Percentiles rank a stretch among this genome's conserved stretches.
These are phyloP conservation scores for Blastobotrys proliferans DNA, from an alignment of 1,139 yeast genomes.

Conservation along the genomic window DNA sequence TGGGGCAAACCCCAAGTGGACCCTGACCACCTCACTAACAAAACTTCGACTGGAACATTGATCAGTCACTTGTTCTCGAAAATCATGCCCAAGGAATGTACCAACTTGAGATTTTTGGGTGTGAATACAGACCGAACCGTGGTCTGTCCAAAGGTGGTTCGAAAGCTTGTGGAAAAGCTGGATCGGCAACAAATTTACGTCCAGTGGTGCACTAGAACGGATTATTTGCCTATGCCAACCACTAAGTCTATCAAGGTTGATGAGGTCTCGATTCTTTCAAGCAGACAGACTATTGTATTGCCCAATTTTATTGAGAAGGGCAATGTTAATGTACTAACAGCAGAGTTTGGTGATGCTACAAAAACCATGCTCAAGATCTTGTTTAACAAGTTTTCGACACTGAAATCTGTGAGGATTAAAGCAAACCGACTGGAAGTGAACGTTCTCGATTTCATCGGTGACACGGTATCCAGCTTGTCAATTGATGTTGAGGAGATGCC, in stretches of 20 bases:
- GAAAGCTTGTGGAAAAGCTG: background rate
- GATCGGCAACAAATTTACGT: background rate
- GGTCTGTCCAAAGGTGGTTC: background rate
- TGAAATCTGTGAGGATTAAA: background rate
- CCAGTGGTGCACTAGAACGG: background rate
- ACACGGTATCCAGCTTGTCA: background rate
- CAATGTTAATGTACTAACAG: background rate
- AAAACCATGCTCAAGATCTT: background rate
- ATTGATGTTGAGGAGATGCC: background rate
- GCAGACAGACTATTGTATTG: background rate
- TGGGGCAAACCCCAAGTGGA: background rate
- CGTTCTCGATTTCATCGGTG: background rate
- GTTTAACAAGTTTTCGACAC: background rate
- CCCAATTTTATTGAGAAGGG: background rate
- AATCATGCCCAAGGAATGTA: background rate
- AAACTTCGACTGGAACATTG: background rate
- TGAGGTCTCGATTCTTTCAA: background rate
- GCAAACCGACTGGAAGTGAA: background rate
- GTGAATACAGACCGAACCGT: background rate
- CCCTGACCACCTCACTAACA: background rate
- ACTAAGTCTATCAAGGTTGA: background rate
- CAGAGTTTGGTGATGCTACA: background rate
- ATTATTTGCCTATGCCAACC: background rate
- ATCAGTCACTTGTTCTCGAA: background rate
- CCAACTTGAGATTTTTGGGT: background rate